A percentile compares a stretch with the other conserved stretches of the same genome.
phyloP scores from a whole-genome alignment of 768 basidiomycete species.

The Termitomyces sp. region DNA sequence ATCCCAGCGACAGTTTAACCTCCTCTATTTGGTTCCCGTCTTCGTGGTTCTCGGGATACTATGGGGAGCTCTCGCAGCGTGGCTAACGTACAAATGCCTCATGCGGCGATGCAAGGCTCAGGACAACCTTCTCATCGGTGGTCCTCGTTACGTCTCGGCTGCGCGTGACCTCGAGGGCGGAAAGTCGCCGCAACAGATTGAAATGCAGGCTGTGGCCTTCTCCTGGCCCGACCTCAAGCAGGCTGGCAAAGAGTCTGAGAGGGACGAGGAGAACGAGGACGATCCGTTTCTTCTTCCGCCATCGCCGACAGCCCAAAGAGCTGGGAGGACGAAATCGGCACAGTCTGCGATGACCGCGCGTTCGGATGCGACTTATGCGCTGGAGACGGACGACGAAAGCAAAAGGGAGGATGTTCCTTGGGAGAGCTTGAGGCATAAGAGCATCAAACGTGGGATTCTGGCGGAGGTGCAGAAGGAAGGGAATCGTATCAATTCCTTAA shows the following conservation, averaged over 20 bases:
- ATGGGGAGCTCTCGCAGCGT: constrained; percentile 25
- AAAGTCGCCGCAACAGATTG: constrained; percentile 3
- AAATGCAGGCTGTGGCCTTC: constrained; percentile 10
- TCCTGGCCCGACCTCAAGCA: constrained; percentile 14
- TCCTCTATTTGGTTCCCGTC: constrained; percentile 25
- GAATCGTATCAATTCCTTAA: constrained; percentile 27
- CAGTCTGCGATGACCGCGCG: constrained; percentile 10
- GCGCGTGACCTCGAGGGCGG: constrained; percentile 13
- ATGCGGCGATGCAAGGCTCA: constrained; percentile 19
- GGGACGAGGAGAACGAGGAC: not conserved
- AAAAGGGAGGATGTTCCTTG: constrained; percentile 27
- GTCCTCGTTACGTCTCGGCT: constrained; percentile 23
- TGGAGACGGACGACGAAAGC: constrained; percentile 20
- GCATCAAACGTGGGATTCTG: constrained; percentile 48
- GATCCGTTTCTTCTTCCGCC: constrained; percentile 22
- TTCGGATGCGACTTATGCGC: constrained; percentile 7
- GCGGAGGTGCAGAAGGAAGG: constrained; percentile 36
- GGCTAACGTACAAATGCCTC: constrained; percentile 33
- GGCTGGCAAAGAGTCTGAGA: not conserved
- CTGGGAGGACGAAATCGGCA: constrained; percentile 11
- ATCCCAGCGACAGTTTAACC: constrained; percentile 5
- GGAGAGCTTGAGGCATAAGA: constrained; percentile 45
- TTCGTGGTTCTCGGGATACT: constrained; percentile 27
- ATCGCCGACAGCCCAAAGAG: constrained; percentile 2
- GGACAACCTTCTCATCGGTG: constrained; percentile 11